These are phyloP conservation scores for Boletus pseudo-olivaceus DNA, from an alignment of 768 basidiomycete species.

Conservation along the genomic window DNA sequence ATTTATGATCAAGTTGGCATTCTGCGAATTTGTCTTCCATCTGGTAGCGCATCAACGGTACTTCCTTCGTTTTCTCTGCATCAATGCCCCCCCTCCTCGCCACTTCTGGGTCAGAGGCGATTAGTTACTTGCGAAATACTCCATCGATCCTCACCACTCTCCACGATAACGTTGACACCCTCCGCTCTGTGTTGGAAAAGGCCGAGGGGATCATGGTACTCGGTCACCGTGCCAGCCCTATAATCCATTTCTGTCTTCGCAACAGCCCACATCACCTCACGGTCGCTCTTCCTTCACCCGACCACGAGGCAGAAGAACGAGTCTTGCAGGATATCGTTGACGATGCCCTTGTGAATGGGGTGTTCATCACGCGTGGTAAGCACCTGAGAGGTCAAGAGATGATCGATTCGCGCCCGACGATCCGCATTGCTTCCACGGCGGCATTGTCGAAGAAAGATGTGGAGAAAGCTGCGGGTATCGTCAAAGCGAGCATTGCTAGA, in stretches of 20 bases:
- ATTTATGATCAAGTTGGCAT: not conserved
- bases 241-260: slow-evolving; percentile 80
- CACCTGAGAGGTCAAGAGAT: slow-evolving; percentile 81
- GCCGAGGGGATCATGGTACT: slow-evolving; percentile 80
- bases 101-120: slow-evolving; percentile 82
- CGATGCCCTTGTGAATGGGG: slow-evolving; percentile 74
- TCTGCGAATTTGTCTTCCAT: not conserved
- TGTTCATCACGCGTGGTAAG: slow-evolving; percentile 83
- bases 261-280: slow-evolving; percentile 22
- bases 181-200: slow-evolving; percentile 79
- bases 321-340: slow-evolving; percentile 92
- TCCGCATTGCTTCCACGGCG: slow-evolving; percentile 76
- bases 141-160: slow-evolving; percentile 74
- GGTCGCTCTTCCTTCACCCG: slow-evolving; percentile 33
- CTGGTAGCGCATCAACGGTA: slow-evolving; percentile 85
- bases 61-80: slow-evolving; percentile 94
- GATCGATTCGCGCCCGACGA: slow-evolving; percentile 75
- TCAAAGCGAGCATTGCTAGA: slow-evolving; percentile 75
- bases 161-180: slow-evolving; percentile 74
- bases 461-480: slow-evolving; percentile 76
- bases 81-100: slow-evolving; percentile 88
- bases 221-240: slow-evolving; percentile 79
- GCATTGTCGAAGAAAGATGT: slow-evolving; percentile 86
- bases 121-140: slow-evolving; percentile 70
- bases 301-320: slow-evolving; percentile 68